These are phyloP conservation scores for Hymenoscyphus occultus DNA, from an alignment of 2,329 filamentous ascomycete genomes.

Conservation along the genomic window DNA sequence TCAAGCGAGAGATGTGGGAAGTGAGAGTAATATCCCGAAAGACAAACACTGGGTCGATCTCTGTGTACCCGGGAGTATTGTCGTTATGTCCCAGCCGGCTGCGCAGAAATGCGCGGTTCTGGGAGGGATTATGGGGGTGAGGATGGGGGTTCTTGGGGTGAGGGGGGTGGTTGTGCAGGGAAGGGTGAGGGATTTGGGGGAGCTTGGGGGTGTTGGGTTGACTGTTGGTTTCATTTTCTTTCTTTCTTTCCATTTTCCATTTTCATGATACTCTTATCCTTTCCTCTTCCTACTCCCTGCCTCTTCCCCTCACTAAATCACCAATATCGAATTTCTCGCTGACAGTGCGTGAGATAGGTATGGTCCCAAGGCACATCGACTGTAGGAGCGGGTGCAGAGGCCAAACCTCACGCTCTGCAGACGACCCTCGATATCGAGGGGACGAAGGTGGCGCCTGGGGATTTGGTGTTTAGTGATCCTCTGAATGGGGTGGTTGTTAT, in stretches of 20 bases:
- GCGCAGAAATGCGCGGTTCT: slow-evolving; percentile 67
- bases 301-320: not conserved
- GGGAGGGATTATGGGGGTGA: slow-evolving; percentile 72
- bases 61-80: slow-evolving; percentile 56
- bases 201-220: slow-evolving; percentile 50
- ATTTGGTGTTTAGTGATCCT: slow-evolving; percentile 68
- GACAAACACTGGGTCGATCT: slow-evolving; percentile 68
- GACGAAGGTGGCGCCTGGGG: slow-evolving; percentile 50
- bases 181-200: slow-evolving; percentile 62
- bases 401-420: slow-evolving; percentile 53
- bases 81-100: slow-evolving; percentile 63
- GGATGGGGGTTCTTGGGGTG: slow-evolving; percentile 62
- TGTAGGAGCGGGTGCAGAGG: slow-evolving; percentile 55
- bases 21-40: slow-evolving; percentile 50
- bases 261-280: not conserved
- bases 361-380: slow-evolving; percentile 57
- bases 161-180: slow-evolving; percentile 65
- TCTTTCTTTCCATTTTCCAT: not conserved
- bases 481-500: slow-evolving; percentile 69
- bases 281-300: not conserved
- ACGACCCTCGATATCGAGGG: slow-evolving; percentile 45
- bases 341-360: slow-evolving; percentile 38
- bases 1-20: not conserved
- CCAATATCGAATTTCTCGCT: not conserved
- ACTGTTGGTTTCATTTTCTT: slow-evolving; percentile 7